These are phyloP conservation scores for Penicillium sp. DNA, from an alignment of 2,329 filamentous ascomycete genomes.

Conservation along the genomic window DNA sequence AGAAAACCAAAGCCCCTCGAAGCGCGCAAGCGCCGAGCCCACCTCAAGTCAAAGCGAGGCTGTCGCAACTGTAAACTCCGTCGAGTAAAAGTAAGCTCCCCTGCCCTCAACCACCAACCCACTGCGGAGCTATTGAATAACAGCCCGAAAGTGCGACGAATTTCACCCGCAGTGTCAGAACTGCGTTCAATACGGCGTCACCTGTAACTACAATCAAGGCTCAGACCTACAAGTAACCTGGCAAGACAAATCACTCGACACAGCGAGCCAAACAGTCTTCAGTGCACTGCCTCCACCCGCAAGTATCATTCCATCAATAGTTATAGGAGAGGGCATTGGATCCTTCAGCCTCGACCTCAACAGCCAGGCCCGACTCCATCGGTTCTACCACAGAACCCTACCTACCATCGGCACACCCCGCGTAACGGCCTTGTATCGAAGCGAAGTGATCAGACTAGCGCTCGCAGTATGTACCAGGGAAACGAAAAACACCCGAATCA, in stretches of 20 bases:
- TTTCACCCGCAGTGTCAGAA: slow-evolving; percentile 51
- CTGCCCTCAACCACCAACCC: too few species aligned
- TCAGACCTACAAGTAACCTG: slow-evolving; percentile 50
- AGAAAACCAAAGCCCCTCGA: not conserved
- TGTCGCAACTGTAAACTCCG: slow-evolving; percentile 55
- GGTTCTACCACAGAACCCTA: slow-evolving; percentile 11
- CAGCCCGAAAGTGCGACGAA: slow-evolving; percentile 54
- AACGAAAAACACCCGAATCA: slow-evolving; percentile 17
- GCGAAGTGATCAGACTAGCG: slow-evolving; percentile 9
- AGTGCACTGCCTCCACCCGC: not conserved
- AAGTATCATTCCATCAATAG: not conserved
- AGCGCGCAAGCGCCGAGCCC: slow-evolving; percentile 27
- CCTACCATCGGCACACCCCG: slow-evolving; percentile 8
- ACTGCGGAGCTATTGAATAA: slow-evolving; percentile 20
- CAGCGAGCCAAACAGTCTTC: slow-evolving; percentile 6
- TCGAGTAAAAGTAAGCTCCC: slow-evolving; percentile 14
- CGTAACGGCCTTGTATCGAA: slow-evolving; percentile 7
- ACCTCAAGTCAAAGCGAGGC: slow-evolving; percentile 57
- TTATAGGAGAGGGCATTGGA: slow-evolving; percentile 9
- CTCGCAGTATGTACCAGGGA: slow-evolving; percentile 5
- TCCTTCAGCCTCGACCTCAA: slow-evolving; percentile 13
- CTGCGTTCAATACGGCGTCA: slow-evolving; percentile 48
- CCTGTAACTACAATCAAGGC: slow-evolving; percentile 35
- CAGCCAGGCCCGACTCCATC: slow-evolving; percentile 5
- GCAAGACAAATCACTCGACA: slow-evolving; percentile 37